These are phyloP conservation scores for Asterochloris erici DNA, from an alignment of 139 green algal species.

Conservation along the genomic window DNA sequence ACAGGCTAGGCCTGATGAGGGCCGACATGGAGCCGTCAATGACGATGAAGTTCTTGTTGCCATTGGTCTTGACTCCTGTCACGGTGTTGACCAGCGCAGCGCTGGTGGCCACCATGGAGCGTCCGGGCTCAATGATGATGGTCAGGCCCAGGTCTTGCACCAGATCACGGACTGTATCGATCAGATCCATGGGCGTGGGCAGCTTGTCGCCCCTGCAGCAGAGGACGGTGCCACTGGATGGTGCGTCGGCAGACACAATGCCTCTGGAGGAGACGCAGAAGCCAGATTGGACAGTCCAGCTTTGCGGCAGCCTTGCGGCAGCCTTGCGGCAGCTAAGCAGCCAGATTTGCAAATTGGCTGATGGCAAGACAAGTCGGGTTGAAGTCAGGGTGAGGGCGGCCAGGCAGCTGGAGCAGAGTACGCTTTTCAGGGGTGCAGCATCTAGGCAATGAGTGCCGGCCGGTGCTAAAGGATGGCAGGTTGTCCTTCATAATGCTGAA, in stretches of 20 bases:
- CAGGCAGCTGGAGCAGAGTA: not conserved
- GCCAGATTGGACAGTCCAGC: no score
- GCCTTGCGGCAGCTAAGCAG: no score
- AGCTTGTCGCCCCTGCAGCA: conserved; percentile 63
- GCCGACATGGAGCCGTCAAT: conserved; percentile 95
- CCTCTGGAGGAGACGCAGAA: no score
- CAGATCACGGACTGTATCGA: conserved; percentile 82
- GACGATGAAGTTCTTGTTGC: conserved; percentile 96
- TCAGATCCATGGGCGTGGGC: conserved; percentile 89
- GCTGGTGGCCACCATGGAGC: conserved; percentile 88
- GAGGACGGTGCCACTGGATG: not conserved
- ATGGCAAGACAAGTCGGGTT: no score
- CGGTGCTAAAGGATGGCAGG: conserved; percentile 94
- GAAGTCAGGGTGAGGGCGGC: not conserved
- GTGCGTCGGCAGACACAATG: no score
- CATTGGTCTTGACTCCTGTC: conserved; percentile 92
- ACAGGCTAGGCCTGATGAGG: conserved; percentile 91
- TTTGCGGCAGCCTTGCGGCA: no score
- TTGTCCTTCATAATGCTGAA: conserved; percentile 88
- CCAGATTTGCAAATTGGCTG: no score
- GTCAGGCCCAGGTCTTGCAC: conserved; percentile 77
- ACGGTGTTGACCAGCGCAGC: conserved; percentile 83
- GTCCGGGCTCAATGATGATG: conserved; percentile 92
- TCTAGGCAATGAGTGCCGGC: conserved; percentile 20
- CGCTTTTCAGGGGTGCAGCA: not conserved